These are phyloP conservation scores for Globisporangium canariense DNA, from an alignment of 352 stramenopile genomes.

Conservation along the genomic window DNA sequence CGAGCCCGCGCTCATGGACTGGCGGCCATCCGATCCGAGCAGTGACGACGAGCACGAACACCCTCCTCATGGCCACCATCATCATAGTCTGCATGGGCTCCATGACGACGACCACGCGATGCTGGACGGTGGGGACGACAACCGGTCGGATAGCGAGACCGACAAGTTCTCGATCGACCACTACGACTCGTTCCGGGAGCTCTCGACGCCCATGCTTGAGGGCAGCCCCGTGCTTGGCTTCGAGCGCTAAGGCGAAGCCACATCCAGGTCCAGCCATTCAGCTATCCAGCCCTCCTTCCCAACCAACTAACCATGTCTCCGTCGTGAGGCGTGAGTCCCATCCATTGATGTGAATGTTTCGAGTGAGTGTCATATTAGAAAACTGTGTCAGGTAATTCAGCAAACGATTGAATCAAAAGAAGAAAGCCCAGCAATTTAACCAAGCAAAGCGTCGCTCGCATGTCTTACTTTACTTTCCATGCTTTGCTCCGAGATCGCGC, in stretches of 20 bases:
- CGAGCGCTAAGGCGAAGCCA: constrained; percentile 6
- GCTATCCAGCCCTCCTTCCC: not conserved
- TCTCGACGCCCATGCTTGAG: constrained; percentile 44
- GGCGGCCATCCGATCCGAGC: constrained; percentile 10
- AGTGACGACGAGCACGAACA: constrained; percentile 13
- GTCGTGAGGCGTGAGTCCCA: not conserved
- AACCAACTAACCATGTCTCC: not conserved
- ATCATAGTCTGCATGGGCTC: no score
- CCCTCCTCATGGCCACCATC: not conserved
- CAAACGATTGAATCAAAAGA: no score
- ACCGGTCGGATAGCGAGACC: constrained; percentile 16
- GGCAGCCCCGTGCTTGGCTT: constrained; percentile 15
- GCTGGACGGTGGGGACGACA: not conserved
- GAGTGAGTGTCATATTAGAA: not conserved
- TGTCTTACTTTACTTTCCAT: no score
- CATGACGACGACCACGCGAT: not conserved
- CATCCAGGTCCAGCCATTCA: not conserved
- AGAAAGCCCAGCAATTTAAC: no score
- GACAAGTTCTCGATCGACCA: constrained; percentile 37
- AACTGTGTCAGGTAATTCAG: not conserved
- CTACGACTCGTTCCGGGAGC: constrained; percentile 47
- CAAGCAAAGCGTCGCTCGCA: no score
- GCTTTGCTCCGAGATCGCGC: no score
- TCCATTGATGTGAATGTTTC: constrained; percentile 1
- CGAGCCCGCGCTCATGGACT: constrained; percentile 17